phyloP scores from a whole-genome alignment of 805 yeast genomes.

The Myxozyma mucilagina region DNA sequence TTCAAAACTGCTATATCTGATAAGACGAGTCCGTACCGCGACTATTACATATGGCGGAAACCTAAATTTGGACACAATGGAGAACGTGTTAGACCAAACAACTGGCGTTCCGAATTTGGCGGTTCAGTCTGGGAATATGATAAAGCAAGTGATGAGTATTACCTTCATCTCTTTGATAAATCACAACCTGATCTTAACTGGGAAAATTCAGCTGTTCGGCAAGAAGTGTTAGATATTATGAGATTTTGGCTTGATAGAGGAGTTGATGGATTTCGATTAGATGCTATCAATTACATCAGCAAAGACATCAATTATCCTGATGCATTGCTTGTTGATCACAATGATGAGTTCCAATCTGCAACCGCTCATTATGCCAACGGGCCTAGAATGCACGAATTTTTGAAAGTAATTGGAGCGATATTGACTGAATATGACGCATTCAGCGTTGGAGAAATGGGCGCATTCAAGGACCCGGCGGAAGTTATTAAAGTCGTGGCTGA shows the following conservation, averaged over 20 bases:
- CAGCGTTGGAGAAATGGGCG: slow-evolving; percentile 63
- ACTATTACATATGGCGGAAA: slow-evolving; percentile 63
- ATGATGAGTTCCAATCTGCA: slow-evolving; percentile 47
- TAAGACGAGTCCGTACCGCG: slow-evolving; percentile 55
- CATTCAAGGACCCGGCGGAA: slow-evolving; percentile 38
- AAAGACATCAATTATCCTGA: slow-evolving; percentile 51
- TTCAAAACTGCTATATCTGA: slow-evolving; percentile 56
- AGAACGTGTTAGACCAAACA: slow-evolving; percentile 56
- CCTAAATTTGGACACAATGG: slow-evolving; percentile 48
- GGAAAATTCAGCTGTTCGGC: slow-evolving; percentile 50
- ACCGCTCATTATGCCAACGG: slow-evolving; percentile 46
- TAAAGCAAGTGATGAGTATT: slow-evolving; percentile 55
- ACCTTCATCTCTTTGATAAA: slow-evolving; percentile 55
- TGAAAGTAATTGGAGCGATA: slow-evolving; percentile 52
- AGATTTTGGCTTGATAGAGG: slow-evolving; percentile 59
- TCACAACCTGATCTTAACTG: slow-evolving; percentile 65
- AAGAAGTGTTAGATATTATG: slow-evolving; percentile 50
- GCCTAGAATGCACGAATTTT: slow-evolving; percentile 60
- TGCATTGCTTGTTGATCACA: slow-evolving; percentile 48
- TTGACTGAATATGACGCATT: slow-evolving; percentile 51
- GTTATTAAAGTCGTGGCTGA: slow-evolving; percentile 33
- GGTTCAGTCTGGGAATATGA: slow-evolving; percentile 55
- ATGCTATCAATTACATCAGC: slow-evolving; percentile 55
- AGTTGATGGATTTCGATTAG: slow-evolving; percentile 61
- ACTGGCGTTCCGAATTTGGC: slow-evolving; percentile 53